Conservation (phyloP, 176 grass and related monocot genomes). For the sorghum (Sorghum bicolor) region Sorghum_bicolor_NCBIv3 NC_012878.2:57535501-57536000, state of each 20-base stretch:
- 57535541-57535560: neutral
- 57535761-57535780: constrained; percentile 99
- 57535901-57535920: neutral
- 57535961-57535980: constrained; percentile 14
- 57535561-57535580: neutral
- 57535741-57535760: constrained; percentile 98
- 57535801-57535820: constrained; percentile 93
- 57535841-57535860: neutral
- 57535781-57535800: constrained; percentile 94
- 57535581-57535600: neutral
- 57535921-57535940: constrained; percentile 11
- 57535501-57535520: constrained; percentile 3
- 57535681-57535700: constrained; percentile 97
- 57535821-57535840: constrained; percentile 82
- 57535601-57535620: neutral
- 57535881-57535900: neutral
- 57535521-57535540: neutral
- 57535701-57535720: constrained; percentile 94
- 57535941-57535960: neutral
- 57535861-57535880: neutral
- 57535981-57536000: constrained; percentile 98
- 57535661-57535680: constrained; percentile 38
- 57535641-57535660: neutral
- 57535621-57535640: neutral
- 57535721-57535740: constrained; percentile 95